Evolutionary conservation across 2,329 filamentous ascomycete genomes (phyloP).

Genomic region (Diaporthe sp.): DNA sequence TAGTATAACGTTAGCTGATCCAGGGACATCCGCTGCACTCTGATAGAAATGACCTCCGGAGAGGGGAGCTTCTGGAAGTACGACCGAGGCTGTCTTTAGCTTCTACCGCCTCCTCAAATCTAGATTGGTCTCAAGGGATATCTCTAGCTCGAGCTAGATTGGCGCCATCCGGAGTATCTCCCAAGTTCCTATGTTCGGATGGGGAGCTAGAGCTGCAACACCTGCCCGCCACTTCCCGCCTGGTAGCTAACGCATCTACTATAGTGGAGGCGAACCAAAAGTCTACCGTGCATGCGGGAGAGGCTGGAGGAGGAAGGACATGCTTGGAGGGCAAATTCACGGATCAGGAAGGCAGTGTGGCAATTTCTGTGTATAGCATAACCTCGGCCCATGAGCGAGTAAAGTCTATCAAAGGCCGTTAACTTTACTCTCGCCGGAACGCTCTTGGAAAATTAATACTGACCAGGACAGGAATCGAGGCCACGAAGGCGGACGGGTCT

Average conservation of each 20-base stretch:
- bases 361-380: neutral
- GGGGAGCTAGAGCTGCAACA: neutral
- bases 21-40: neutral
- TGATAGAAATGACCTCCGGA: neutral
- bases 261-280: neutral
- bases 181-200: neutral
- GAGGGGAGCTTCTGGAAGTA: neutral
- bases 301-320: neutral
- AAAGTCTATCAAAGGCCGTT: too few relatives aligned
- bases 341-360: neutral
- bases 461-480: too few relatives aligned
- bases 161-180: neutral
- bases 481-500: neutral
- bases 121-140: neutral
- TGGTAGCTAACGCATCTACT: neutral
- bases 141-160: neutral
- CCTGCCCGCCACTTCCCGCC: neutral
- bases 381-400: neutral
- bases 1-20: neutral
- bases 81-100: slow-evolving; percentile 2
- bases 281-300: too few relatives aligned
- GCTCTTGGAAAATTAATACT: too few relatives aligned
- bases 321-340: neutral
- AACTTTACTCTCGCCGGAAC: neutral
- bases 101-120: neutral